Evolutionary conservation across 768 basidiomycete species (phyloP).

Genomic region (Agrocybe chaxingu): DNA sequence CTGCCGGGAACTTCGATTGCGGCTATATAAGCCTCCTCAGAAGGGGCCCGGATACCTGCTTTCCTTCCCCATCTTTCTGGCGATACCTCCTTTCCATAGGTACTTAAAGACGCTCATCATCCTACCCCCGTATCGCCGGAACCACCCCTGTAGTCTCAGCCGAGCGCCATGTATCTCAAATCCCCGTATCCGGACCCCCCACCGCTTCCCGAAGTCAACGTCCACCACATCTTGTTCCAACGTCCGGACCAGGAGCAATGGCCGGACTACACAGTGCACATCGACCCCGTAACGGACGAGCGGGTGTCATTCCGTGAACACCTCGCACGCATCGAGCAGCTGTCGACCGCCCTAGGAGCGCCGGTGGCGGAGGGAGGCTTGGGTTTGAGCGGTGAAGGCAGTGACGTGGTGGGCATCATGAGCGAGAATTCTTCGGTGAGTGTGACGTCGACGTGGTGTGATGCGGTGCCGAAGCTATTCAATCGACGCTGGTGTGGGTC

Average conservation of each 20-base stretch:
- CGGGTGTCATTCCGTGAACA: slow-evolving; percentile 47
- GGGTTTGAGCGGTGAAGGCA: slow-evolving; percentile 36
- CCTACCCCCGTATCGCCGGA: too few species aligned
- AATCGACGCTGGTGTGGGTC: too few species aligned
- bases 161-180: slow-evolving; percentile 45
- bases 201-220: slow-evolving; percentile 45
- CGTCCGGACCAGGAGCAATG: slow-evolving; percentile 53
- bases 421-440: slow-evolving; percentile 67
- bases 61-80: too few species aligned
- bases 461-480: too few species aligned
- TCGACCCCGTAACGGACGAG: slow-evolving; percentile 51
- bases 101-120: too few species aligned
- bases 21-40: too few species aligned
- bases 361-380: slow-evolving; percentile 51
- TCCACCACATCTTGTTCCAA: slow-evolving; percentile 51
- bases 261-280: slow-evolving; percentile 52
- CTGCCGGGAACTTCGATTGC: too few species aligned
- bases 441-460: neutral
- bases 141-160: too few species aligned
- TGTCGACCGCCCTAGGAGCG: slow-evolving; percentile 55
- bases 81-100: too few species aligned
- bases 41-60: too few species aligned
- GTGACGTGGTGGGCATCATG: slow-evolving; percentile 67
- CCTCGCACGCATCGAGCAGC: slow-evolving; percentile 45
- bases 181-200: slow-evolving; percentile 58